Conservation (phyloP, 2,329 filamentous ascomycete species). For the Drechslera avenae region DNA sequence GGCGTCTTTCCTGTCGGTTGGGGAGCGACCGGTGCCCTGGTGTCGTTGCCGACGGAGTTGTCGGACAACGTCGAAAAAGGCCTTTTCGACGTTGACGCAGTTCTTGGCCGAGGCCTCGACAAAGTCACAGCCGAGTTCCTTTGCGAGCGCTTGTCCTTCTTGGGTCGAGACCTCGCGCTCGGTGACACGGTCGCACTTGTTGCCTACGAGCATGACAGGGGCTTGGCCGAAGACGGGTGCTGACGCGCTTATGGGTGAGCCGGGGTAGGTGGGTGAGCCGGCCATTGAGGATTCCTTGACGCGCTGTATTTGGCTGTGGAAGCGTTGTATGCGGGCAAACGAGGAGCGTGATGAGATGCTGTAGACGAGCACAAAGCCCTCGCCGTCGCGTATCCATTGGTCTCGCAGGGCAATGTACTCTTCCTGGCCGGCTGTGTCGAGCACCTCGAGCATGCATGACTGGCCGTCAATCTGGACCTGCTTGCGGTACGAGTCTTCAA, state of each 20-base stretch:
- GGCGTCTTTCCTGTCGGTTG: slow-evolving; percentile 21
- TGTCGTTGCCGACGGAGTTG: slow-evolving; percentile 85
- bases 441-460: slow-evolving; percentile 95
- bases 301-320: slow-evolving; percentile 94
- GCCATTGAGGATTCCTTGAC: slow-evolving; percentile 86
- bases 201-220: slow-evolving; percentile 97
- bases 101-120: slow-evolving; percentile 97
- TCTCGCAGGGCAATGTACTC: slow-evolving; percentile 96
- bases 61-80: slow-evolving; percentile 95
- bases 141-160: slow-evolving; percentile 88
- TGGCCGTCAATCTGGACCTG: slow-evolving; percentile 86
- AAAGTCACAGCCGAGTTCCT: slow-evolving; percentile 93
- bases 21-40: slow-evolving; percentile 30
- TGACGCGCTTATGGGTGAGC: slow-evolving; percentile 68
- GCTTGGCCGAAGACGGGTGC: slow-evolving; percentile 65
- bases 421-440: slow-evolving; percentile 97
- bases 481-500: slow-evolving; percentile 71
- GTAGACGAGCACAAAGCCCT: slow-evolving; percentile 97
- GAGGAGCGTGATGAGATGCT: slow-evolving; percentile 97
- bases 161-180: slow-evolving; percentile 96
- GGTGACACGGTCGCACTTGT: slow-evolving; percentile 96
- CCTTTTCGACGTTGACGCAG: slow-evolving; percentile 97
- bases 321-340: slow-evolving; percentile 91
- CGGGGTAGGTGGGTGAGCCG: slow-evolving; percentile 76
- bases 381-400: slow-evolving; percentile 97